Evolutionary conservation across 2,329 filamentous ascomycete genomes (phyloP).

Genomic region (Colletotrichum chlorophyti): DNA sequence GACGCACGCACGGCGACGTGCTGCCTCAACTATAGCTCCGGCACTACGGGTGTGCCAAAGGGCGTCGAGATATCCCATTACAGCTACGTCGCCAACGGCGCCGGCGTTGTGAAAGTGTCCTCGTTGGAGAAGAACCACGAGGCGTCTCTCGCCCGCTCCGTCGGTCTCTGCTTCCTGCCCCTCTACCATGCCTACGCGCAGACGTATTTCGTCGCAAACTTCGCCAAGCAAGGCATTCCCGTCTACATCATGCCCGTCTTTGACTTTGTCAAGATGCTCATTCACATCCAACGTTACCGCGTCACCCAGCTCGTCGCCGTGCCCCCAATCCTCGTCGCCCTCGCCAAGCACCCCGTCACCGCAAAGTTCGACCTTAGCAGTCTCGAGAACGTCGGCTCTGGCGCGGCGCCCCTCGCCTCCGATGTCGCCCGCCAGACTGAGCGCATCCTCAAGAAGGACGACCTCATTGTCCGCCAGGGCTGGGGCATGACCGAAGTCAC

Average conservation of each 20-base stretch:
- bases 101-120: constrained; percentile 60
- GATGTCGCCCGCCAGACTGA: constrained; percentile 66
- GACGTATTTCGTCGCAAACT: constrained; percentile 70
- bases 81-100: constrained; percentile 76
- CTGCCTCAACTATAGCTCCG: constrained; percentile 80
- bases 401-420: constrained; percentile 72
- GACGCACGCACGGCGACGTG: constrained; percentile 61
- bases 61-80: constrained; percentile 83
- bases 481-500: constrained; percentile 91
- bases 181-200: constrained; percentile 80
- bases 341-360: constrained; percentile 74
- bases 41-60: constrained; percentile 84
- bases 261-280: constrained; percentile 75
- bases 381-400: constrained; percentile 64
- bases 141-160: constrained; percentile 43
- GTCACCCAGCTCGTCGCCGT: constrained; percentile 74
- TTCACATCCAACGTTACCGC: constrained; percentile 69
- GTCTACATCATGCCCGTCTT: constrained; percentile 83
- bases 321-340: constrained; percentile 75
- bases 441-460: constrained; percentile 43
- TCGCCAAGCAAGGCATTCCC: constrained; percentile 62
- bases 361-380: constrained; percentile 73
- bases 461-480: constrained; percentile 63
- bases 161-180: constrained; percentile 73
- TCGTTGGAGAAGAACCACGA: constrained; percentile 56